Conservation (phyloP, 1,284 basidiomycete genomes). For the Exobasidium cylindrosporum region DNA sequence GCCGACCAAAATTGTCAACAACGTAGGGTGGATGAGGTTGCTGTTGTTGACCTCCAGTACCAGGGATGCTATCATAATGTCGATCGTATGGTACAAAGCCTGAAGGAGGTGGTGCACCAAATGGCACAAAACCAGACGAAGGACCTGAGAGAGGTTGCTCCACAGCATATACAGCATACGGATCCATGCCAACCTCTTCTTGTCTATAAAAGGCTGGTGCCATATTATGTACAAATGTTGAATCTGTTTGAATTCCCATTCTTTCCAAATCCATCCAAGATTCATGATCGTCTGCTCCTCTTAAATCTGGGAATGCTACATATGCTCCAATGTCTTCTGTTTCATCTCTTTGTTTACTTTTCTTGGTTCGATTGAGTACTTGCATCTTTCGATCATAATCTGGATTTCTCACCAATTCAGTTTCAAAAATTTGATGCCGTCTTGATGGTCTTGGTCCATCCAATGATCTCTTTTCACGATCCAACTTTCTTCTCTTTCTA, state of each 20-base stretch:
- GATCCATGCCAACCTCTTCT: constrained; percentile 1
- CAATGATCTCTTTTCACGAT: constrained; percentile 71
- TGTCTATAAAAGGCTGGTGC: not conserved
- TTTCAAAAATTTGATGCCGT: constrained; percentile 51
- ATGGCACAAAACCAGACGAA: not conserved
- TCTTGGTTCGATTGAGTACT: not conserved
- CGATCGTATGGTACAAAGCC: not conserved
- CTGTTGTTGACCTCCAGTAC: not conserved
- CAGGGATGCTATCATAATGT: not conserved
- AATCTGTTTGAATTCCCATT: constrained; percentile 34
- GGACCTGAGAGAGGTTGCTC: not conserved
- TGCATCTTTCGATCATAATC: constrained; percentile 14
- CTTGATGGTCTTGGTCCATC: constrained; percentile 68
- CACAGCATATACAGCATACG: not conserved
- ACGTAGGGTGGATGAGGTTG: not conserved
- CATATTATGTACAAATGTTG: not conserved
- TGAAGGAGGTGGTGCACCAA: not conserved
- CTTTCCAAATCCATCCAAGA: constrained; percentile 50
- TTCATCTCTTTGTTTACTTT: not conserved
- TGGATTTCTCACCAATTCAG: constrained; percentile 48
- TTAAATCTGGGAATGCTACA: constrained; percentile 50
- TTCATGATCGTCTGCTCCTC: constrained; percentile 44
- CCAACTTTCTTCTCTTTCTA: constrained; percentile 72
- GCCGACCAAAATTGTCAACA: not conserved
- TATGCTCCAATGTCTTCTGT: constrained; percentile 10